Percentiles rank a stretch among this genome's conserved stretches.
Conservation (phyloP, 1,284 basidiomycete genomes). For the Leccinum variabile region DNA sequence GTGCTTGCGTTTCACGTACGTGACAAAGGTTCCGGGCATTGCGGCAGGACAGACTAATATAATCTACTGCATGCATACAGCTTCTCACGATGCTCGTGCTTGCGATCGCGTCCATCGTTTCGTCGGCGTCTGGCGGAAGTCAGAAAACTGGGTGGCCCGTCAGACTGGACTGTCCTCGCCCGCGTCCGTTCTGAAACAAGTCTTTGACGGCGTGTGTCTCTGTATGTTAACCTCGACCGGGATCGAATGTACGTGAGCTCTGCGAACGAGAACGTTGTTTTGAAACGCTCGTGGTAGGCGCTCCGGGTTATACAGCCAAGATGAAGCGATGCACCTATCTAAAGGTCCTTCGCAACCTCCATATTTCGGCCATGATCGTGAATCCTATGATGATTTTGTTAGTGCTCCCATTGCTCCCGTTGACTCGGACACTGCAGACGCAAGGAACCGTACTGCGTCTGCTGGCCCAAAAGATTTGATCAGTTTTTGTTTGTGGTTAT, state of each 20-base stretch:
- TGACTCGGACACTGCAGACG: conserved; percentile 41
- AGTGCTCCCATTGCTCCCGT: conserved; percentile 57
- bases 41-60: conserved; percentile 6
- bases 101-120: conserved; percentile 46
- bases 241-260: conserved; percentile 52
- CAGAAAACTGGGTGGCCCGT: conserved; percentile 54
- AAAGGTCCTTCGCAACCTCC: conserved; percentile 62
- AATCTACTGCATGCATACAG: conserved; percentile 34
- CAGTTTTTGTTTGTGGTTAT: background rate
- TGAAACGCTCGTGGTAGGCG: conserved; percentile 40
- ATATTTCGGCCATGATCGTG: conserved; percentile 54
- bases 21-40: conserved; percentile 7
- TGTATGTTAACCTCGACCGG: conserved; percentile 71
- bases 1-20: conserved; percentile 61
- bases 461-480: conserved; percentile 51
- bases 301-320: conserved; percentile 61
- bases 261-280: background rate
- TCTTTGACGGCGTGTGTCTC: conserved; percentile 66
- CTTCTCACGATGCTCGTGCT: conserved; percentile 43
- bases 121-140: conserved; percentile 54
- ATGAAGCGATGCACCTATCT: conserved; percentile 57
- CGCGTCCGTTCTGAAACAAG: conserved; percentile 40
- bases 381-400: conserved; percentile 57
- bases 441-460: conserved; percentile 61
- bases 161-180: conserved; percentile 32